phyloP scores from a whole-genome alignment of 2,329 filamentous ascomycete genomes.

The Shiraia sp. region DNA sequence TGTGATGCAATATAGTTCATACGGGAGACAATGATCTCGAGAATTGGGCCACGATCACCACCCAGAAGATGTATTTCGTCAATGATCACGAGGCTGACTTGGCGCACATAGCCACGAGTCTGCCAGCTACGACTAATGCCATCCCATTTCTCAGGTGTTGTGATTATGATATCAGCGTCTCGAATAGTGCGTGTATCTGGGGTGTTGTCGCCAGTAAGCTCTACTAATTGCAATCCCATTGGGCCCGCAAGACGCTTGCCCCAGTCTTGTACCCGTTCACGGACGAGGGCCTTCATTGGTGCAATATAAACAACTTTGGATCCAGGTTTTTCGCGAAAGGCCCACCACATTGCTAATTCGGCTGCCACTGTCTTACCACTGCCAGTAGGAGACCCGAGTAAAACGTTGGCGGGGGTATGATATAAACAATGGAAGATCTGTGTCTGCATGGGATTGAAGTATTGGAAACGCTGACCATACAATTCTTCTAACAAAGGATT shows the following conservation, averaged over 20 bases:
- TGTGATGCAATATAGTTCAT: conserved; percentile 99
- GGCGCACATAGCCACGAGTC: conserved; percentile 91
- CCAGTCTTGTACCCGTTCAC: conserved; percentile 97
- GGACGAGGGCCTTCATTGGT: conserved; percentile 97
- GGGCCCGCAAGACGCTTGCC: conserved; percentile 76
- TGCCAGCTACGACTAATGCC: conserved; percentile 99
- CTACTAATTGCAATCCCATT: conserved; percentile 87
- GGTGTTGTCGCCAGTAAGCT: conserved; percentile 96
- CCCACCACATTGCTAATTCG: conserved; percentile 99
- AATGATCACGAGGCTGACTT: conserved; percentile 95
- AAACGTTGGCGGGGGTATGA: conserved; percentile 86
- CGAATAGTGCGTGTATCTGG: conserved; percentile 94
- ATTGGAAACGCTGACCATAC: conserved; percentile 87
- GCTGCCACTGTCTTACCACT: conserved; percentile 97
- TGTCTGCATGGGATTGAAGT: conserved; percentile 99
- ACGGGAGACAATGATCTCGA: conserved; percentile 89
- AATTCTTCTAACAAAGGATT: conserved; percentile 86
- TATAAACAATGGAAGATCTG: conserved; percentile 98
- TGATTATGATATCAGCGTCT: conserved; percentile 96
- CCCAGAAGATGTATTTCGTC: conserved; percentile 98
- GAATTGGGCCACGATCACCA: conserved; percentile 92
- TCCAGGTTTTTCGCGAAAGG: conserved; percentile 89
- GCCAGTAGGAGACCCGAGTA: conserved; percentile 93
- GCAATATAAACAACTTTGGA: conserved; percentile 99
- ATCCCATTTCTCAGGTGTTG: conserved; percentile 99